Evolutionary conservation across 306 rosid species (phyloP).

Genomic region (Vigna trinervia): DNA sequence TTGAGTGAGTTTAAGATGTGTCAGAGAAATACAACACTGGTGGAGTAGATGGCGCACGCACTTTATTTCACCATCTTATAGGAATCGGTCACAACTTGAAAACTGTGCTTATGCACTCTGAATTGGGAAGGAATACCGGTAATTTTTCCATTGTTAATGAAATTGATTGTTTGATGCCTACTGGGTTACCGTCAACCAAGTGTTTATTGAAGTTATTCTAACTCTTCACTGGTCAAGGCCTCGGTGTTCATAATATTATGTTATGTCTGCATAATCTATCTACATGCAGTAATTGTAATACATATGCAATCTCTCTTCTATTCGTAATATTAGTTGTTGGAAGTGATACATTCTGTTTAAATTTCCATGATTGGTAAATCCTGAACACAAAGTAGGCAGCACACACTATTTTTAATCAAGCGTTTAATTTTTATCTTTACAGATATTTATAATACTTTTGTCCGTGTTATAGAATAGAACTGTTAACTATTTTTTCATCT

Average conservation of each 20-base stretch:
- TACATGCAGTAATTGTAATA: conserved; percentile 3
- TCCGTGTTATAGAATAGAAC: no score
- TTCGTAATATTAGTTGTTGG: not conserved
- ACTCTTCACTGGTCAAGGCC: conserved; percentile 34
- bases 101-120: conserved; percentile 54
- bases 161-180: conserved; percentile 46
- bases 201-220: conserved; percentile 40
- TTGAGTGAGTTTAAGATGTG: conserved; percentile 53
- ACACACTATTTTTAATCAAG: not conserved
- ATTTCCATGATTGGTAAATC: not conserved
- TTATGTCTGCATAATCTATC: conserved; percentile 30
- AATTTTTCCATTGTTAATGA: conserved; percentile 52
- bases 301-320: conserved; percentile 10
- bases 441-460: no score
- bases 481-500: no score
- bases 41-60: conserved; percentile 50
- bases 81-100: conserved; percentile 49
- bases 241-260: conserved; percentile 42
- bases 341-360: not conserved
- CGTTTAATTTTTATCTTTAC: not conserved
- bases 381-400: not conserved
- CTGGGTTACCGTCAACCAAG: conserved; percentile 27
- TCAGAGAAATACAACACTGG: conserved; percentile 48
- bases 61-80: conserved; percentile 48
- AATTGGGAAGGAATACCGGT: conserved; percentile 50